Conservation (phyloP, 352 stramenopile genomes). For the Globisporangium spiculum region DNA sequence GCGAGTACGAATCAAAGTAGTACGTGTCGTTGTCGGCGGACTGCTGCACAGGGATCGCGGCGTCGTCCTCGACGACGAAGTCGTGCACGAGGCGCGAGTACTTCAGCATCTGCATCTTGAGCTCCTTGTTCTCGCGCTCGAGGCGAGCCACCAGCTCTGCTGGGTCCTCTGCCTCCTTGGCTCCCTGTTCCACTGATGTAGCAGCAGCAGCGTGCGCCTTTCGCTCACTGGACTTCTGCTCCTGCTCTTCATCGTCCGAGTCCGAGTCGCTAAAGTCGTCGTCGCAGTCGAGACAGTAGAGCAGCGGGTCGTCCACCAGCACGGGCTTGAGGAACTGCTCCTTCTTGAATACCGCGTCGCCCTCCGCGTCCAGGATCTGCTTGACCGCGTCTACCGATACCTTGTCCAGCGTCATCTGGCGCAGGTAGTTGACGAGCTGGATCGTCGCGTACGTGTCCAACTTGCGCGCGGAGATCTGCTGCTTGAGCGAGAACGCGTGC, state of each 20-base stretch:
- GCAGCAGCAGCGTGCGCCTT: not conserved
- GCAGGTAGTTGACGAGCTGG: constrained; percentile 76
- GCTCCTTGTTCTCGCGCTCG: constrained; percentile 62
- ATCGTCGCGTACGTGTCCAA: constrained; percentile 82
- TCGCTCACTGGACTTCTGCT: constrained; percentile 36
- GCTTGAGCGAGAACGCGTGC: constrained; percentile 64
- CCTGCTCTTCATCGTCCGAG: constrained; percentile 19
- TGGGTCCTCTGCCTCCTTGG: constrained; percentile 11
- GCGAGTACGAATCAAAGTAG: constrained; percentile 98
- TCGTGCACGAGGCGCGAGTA: constrained; percentile 71
- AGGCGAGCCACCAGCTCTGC: constrained; percentile 38
- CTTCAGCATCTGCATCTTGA: constrained; percentile 69
- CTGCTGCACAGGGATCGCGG: constrained; percentile 20
- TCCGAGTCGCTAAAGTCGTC: constrained; percentile 56
- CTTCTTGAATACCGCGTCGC: constrained; percentile 49
- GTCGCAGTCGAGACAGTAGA: constrained; percentile 76
- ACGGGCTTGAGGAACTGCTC: constrained; percentile 78
- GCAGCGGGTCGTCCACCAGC: constrained; percentile 70
- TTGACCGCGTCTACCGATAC: constrained; percentile 37
- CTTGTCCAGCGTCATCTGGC: constrained; percentile 41
- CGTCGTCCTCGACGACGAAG: constrained; percentile 70
- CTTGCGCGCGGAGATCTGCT: constrained; percentile 43
- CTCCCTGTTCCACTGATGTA: not conserved
- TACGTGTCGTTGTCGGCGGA: constrained; percentile 88
- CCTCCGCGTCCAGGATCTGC: constrained; percentile 41